These are phyloP conservation scores for Termitomyces sp. DNA, from an alignment of 768 basidiomycete species.

Conservation along the genomic window DNA sequence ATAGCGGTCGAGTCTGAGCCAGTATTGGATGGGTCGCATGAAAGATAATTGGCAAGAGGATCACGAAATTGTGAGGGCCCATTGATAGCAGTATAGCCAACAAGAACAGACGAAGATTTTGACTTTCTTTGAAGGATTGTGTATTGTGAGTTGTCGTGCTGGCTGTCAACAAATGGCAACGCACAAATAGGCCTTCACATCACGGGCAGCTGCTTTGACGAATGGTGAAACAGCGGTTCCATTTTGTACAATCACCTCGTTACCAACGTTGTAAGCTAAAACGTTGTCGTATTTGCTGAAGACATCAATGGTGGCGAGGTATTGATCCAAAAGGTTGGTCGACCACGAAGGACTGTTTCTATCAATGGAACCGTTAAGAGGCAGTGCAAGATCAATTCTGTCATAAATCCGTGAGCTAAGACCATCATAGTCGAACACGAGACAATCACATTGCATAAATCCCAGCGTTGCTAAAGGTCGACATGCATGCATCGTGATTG, in stretches of 20 bases:
- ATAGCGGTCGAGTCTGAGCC: conserved; percentile 60
- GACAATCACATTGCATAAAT: conserved; percentile 82
- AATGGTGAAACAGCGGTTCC: conserved; percentile 65
- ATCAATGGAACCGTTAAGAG: conserved; percentile 82
- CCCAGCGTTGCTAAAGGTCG: conserved; percentile 62
- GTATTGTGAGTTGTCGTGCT: neutral
- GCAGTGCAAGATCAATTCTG: conserved; percentile 84
- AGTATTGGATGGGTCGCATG: conserved; percentile 55
- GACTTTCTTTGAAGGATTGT: conserved; percentile 39
- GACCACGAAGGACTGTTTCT: conserved; percentile 71
- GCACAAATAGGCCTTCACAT: conserved; percentile 79
- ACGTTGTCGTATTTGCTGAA: conserved; percentile 89
- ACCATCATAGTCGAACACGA: conserved; percentile 6
- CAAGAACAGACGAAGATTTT: conserved; percentile 56
- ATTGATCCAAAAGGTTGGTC: conserved; percentile 73
- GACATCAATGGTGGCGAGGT: conserved; percentile 68
- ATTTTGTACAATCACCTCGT: conserved; percentile 60
- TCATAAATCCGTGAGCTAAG: neutral
- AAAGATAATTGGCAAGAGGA: conserved; percentile 70
- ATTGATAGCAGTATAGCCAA: conserved; percentile 86
- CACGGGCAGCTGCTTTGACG: conserved; percentile 89
- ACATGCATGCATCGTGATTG: conserved; percentile 89
- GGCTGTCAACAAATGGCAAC: conserved; percentile 18
- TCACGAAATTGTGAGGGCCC: conserved; percentile 56
- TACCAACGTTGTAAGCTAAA: conserved; percentile 85